These are phyloP conservation scores for Colletotrichum endophyticum DNA, from an alignment of 2,329 filamentous ascomycete species.

Conservation along the genomic window DNA sequence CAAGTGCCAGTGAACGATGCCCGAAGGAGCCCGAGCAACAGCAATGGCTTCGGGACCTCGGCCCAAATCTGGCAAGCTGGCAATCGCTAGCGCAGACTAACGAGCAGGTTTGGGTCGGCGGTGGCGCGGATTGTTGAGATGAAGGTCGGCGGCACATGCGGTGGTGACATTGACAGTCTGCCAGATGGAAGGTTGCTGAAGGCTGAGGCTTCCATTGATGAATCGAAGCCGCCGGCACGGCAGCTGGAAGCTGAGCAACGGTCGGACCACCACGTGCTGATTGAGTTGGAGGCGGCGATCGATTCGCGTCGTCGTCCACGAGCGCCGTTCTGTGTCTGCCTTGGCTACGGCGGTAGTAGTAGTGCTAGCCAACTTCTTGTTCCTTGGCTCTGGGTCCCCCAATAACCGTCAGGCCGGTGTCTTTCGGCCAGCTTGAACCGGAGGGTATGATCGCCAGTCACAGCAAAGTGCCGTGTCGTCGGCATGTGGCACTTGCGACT, in stretches of 20 bases:
- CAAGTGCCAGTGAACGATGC: not conserved
- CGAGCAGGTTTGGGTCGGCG: not conserved
- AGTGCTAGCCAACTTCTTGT: not conserved
- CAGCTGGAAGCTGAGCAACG: not conserved
- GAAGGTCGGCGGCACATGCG: not conserved
- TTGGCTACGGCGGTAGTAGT: not conserved
- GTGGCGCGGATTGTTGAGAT: not conserved
- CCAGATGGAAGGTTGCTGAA: conserved; percentile 9
- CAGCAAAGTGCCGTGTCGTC: conserved; percentile 1
- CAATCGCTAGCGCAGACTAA: not conserved
- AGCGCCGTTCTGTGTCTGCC: not conserved
- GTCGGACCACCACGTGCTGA: not conserved
- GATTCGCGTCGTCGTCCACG: not conserved
- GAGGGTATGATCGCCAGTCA: conserved; percentile 11
- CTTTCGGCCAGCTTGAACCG: not conserved
- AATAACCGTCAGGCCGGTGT: not conserved
- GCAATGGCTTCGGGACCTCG: not conserved
- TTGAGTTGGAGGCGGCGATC: not conserved
- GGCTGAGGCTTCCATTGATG: not conserved
- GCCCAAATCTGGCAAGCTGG: not conserved
- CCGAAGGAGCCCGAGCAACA: conserved; percentile 2
- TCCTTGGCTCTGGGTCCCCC: not conserved
- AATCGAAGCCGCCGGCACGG: not conserved
- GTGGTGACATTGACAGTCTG: not conserved
- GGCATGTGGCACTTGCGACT: not conserved